Evolutionary conservation across 2,329 filamentous ascomycete genomes (phyloP).

Genomic region (Ophiostoma tasmaniense): DNA sequence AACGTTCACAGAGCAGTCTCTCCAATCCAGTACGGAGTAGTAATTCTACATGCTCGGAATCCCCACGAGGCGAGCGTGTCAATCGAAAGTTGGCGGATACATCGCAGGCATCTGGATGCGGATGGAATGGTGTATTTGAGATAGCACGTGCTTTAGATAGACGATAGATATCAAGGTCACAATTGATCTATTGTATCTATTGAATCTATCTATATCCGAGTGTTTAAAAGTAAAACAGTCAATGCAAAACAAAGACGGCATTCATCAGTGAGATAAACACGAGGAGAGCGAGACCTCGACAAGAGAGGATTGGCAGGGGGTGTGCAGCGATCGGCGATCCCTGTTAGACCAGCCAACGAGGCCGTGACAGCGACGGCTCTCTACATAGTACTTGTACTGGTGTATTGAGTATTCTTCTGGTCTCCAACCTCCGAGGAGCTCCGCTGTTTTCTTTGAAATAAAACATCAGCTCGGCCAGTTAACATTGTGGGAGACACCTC

Average conservation of each 20-base stretch:
- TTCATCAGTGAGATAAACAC: neutral
- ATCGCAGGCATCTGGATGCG: neutral
- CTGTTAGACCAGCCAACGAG: neutral
- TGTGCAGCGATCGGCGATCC: conserved; percentile 1
- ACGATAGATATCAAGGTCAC: neutral
- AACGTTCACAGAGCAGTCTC: no score
- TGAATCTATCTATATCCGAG: neutral
- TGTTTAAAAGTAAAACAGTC: neutral
- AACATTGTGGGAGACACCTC: neutral
- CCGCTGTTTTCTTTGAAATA: no score
- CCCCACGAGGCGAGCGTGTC: neutral
- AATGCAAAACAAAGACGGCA: neutral
- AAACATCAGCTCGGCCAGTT: neutral
- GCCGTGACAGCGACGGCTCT: neutral
- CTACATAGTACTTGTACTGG: no score
- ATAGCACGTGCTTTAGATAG: neutral
- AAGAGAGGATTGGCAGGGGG: neutral
- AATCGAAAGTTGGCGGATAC: neutral
- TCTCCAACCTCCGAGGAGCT: no score
- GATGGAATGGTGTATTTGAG: neutral
- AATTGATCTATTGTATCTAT: neutral
- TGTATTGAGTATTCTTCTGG: no score
- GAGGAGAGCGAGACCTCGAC: neutral
- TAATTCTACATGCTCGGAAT: neutral
- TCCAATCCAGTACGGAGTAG: neutral